Evolutionary conservation across 225 moss, liverwort and hornwort species (phyloP), one percentile per base, ranked within the genome.

Genomic region (Marchantia paleacea): DNA sequence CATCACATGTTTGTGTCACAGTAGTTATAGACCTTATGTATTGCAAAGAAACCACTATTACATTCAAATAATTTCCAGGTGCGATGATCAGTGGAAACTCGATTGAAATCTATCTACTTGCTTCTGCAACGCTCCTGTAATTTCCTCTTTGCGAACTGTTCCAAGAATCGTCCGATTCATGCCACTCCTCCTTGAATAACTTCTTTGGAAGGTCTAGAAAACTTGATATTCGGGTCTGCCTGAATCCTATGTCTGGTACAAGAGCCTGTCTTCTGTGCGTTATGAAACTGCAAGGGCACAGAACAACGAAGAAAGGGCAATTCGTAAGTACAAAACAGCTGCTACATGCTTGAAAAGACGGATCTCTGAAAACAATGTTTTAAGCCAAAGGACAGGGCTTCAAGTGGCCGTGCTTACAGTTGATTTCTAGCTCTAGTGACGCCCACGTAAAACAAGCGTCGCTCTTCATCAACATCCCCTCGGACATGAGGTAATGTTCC

Each of bases 401-500:
- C 30, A 11, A 25, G 22, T 22, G 16, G n/a, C 12, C 13, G 69
- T 63, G 62, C 29, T 84, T 24, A 85, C 88, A 89, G 72, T 69
- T 86, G 72, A 53, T 84, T 82, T 66, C 70, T 78, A 22, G 88
- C 88, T 54, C 88, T 82, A 69, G 88, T 89, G 51, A 89, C 71
- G 31, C 88, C 88, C 58, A 89, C 88, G 57, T 89, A 89, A 75
- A 86, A 89, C 81, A 89, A 75, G 47, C 88, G 83, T 28, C 88
- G 66, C 57, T 89, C 88, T 77, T 86, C 88, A 51, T 85, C 88
- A 26, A 80, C 0, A 75, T 86, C 80, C 55, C 76, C 78, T 30
- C 52, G 30, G 10, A 22, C 6, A 1, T 81, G 73, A 76, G 88
- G 88, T 67, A 89, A 55, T 15, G 12, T 81, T 78, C 86, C 86